phyloP scores from a whole-genome alignment of 345 rosid species.

The Camelina neglecta region DNA sequence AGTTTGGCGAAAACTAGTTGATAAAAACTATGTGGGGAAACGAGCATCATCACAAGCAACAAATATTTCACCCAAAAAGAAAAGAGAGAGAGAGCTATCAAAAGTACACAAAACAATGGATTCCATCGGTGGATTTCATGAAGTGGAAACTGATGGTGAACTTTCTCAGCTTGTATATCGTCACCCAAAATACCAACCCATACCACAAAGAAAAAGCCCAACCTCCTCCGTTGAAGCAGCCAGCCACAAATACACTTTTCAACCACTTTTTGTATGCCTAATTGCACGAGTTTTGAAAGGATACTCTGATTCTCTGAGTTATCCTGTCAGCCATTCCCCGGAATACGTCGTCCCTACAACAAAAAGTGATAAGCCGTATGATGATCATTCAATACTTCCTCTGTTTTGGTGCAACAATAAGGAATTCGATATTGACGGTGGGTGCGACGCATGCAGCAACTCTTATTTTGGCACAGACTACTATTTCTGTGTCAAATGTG shows the following conservation, averaged over 20 bases:
- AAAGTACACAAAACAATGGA: no score
- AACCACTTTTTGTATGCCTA: constrained; percentile 3
- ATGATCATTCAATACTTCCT: not conserved
- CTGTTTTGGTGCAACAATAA: constrained; percentile 21
- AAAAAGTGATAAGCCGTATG: no score
- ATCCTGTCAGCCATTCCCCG: not conserved
- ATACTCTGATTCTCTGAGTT: no score
- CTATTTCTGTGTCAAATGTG: not conserved
- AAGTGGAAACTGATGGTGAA: not conserved
- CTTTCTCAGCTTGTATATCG: not conserved
- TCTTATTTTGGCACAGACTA: not conserved
- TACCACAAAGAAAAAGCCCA: not conserved
- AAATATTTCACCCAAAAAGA: no score
- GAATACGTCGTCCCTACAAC: not conserved
- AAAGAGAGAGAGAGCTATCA: no score
- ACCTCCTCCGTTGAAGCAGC: not conserved
- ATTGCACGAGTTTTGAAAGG: not conserved
- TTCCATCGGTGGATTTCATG: constrained; percentile 14
- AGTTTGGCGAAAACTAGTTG: no score
- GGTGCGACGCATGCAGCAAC: not conserved
- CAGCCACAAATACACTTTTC: not conserved
- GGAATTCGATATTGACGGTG: not conserved
- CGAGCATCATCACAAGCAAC: no score
- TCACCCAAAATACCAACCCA: not conserved
- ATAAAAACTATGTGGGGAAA: no score